These are phyloP conservation scores for Blepharisma japonicum DNA, from an alignment of 73 alveolate genomes.

Conservation along the genomic window DNA sequence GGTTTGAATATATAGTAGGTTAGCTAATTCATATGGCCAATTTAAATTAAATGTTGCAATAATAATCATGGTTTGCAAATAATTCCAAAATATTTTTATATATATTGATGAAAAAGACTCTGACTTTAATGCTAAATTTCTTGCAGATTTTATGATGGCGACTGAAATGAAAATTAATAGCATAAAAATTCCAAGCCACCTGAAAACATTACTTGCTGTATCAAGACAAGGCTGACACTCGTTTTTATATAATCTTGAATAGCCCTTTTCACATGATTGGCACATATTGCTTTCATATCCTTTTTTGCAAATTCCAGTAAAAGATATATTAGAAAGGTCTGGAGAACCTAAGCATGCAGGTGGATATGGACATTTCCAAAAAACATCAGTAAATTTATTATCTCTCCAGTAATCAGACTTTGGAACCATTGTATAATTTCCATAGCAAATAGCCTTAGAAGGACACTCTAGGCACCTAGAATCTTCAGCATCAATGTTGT, in stretches of 20 bases:
- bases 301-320: conserved; percentile 52
- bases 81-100: conserved; percentile 52
- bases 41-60: conserved; percentile 49
- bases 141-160: conserved; percentile 36
- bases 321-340: conserved; percentile 32
- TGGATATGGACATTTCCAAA: conserved; percentile 39
- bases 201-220: conserved; percentile 32
- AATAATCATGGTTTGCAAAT: conserved; percentile 41
- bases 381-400: conserved; percentile 49
- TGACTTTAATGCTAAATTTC: conserved; percentile 35
- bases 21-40: conserved; percentile 46
- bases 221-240: conserved; percentile 50
- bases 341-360: conserved; percentile 53
- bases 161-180: not conserved
- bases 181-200: not conserved
- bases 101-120: conserved; percentile 38
- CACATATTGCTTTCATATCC: conserved; percentile 61
- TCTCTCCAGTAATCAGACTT: conserved; percentile 65
- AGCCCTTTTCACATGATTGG: conserved; percentile 61
- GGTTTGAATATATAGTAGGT: conserved; percentile 32
- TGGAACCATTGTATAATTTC: conserved; percentile 51
- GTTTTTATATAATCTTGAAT: conserved; percentile 44
- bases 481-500: not conserved
- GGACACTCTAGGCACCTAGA: not conserved
- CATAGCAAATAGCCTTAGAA: not conserved